Conservation (phyloP, 192 early-diverging fungal species). For the Spizellomyces punctatus region DNA sequence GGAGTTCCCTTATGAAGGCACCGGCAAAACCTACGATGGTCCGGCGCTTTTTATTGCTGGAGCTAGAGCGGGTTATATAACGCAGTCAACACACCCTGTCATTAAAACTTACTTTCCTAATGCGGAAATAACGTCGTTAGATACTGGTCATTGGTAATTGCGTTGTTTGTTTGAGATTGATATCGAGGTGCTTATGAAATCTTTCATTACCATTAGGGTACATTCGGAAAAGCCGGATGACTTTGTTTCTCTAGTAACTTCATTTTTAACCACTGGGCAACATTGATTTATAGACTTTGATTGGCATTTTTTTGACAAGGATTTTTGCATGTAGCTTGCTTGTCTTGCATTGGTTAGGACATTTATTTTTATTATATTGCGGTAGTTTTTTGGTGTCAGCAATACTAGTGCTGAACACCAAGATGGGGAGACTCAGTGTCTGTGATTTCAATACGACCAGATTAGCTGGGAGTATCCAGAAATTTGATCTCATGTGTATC, state of each 20-base stretch:
- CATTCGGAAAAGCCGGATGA: conserved; percentile 51
- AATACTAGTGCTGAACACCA: too few species aligned
- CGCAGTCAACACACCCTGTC: conserved; percentile 46
- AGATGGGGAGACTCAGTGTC: too few species aligned
- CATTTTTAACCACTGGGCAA: too few species aligned
- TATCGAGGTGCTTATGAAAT: background rate
- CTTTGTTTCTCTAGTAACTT: conserved; percentile 26
- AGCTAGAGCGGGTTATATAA: conserved; percentile 65
- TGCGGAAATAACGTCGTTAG: conserved; percentile 60
- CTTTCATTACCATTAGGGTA: conserved; percentile 30
- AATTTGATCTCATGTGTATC: too few species aligned
- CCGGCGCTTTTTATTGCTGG: conserved; percentile 87
- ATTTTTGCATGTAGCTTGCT: too few species aligned
- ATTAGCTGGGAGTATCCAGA: too few species aligned
- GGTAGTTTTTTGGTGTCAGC: too few species aligned
- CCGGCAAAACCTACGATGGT: conserved; percentile 50
- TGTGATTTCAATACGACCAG: too few species aligned
- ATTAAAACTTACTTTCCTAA: conserved; percentile 79
- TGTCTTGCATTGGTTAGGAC: too few species aligned
- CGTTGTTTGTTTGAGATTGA: background rate
- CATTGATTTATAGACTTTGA: too few species aligned
- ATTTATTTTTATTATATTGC: too few species aligned
- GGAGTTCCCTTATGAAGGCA: conserved; percentile 44
- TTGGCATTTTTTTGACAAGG: too few species aligned
- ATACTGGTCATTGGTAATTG: conserved; percentile 86